Evolutionary conservation across 345 rosid species (phyloP), one percentile per base, ranked within the genome.

Genomic region (Eutrema japonicum): DNA sequence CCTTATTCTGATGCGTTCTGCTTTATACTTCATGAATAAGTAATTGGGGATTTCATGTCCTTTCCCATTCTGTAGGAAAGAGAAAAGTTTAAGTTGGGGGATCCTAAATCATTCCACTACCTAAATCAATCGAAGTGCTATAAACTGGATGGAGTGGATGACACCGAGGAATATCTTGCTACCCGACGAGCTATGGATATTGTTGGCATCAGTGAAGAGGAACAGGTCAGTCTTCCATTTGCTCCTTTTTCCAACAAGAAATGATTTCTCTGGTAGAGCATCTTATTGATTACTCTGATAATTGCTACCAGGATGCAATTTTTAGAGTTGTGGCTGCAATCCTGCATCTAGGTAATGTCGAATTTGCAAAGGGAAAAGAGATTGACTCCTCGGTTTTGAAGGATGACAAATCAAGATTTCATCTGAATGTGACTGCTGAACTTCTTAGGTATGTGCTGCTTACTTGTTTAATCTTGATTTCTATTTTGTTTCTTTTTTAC

Each of bases 161-260:
- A 95, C 79, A 74, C 91, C 2, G 84, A 90, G 61, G 99, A 95
- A 79, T 95, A 95, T 77, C 89, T 90, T 47, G 97, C 99, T 56
- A 95, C 99, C 68, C 92, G 97, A 78, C 81, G 99, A 78, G 99
- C 99, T 45, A 95, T 95, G 99, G 99, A 95, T 80, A 45, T 95
- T 45, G 99, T 95, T 62, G 99, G 99, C 83, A 90, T 95, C 81
- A 89, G 89, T 53, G 98, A 89, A 82, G 99, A 95, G 73, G 97
- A 92, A 58, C 99, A 95, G 94, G 99, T 90, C 66, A 68, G 86
- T 77, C 36, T 78, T 71, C 64, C 6, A 26, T 53, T 56, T 72
- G 10, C 63, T 64, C 54, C 16, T 49, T 67, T 32, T 70, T 66
- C 42, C 58, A 68, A 36, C 40, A 74, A 66, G n/a, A 62, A 35